Base-by-base conservation (phyloP, 192 early-diverging fungal genomes). In the Umbelopsis ramanniana region DNA sequence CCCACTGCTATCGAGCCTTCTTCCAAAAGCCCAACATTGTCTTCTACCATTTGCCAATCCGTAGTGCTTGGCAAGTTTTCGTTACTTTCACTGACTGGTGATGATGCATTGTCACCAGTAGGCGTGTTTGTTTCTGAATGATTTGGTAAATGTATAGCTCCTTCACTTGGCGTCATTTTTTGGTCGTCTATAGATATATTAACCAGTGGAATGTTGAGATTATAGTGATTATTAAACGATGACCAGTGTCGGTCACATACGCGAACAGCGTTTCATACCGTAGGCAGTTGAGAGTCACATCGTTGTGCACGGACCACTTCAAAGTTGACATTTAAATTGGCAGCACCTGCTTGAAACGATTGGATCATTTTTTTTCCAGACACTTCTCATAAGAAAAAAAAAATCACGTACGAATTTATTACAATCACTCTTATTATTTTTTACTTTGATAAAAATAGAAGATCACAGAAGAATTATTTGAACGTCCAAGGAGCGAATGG, bases 401-500 rank as follows among this genome's bases (percentile, higher is more conserved):
- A 43, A 43, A 43, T 6, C 6, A 43, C 6, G 6, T 7, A 43
- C 40, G 40, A 43, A 43, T 43, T 43, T 43, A 43, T 43, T 43
- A 43, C 40, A 43, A 43, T 43, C 40, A 50, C 15, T 17, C 9
- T n/a, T 50, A 50, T 21, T 50, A n/a, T 50, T 50, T n/a, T 50
- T 50, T 1, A 50, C 4, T 10, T n/a, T 21, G n/a, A 19, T 17
- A 50, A 3, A 17, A 1, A 50, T 50, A 17, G 15, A 50, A 50
- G 48, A 17, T 8, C 48, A 17, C 4, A 63, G 57, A 35, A 14
- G 17, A 26, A 54, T 63, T 29, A 63, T 37, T 63, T 63, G 29
- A 63, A 63, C 3, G 57, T 63, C 57, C 57, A 63, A n/a, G 57
- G 57, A 37, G 57, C 57, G 17, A 63, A 63, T n/a, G 57, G 57